Evolutionary conservation across 495 filamentous ascomycete species (phyloP).

Genomic region (Neurospora terricola): DNA sequence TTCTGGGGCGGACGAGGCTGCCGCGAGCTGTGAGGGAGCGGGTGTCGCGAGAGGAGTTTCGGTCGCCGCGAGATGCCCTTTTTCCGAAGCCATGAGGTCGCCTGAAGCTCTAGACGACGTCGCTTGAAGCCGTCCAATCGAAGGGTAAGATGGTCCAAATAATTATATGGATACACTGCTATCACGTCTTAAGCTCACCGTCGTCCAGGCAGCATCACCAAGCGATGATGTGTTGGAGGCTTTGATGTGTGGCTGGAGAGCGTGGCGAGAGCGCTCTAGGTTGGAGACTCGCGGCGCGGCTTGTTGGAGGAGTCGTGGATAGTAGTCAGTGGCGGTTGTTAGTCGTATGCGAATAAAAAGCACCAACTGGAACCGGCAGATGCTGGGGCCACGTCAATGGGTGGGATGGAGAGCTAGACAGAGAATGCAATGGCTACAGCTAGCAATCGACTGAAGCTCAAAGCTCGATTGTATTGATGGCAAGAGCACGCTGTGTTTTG

Average conservation of each 20-base stretch:
- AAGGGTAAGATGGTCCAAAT: constrained; percentile 14
- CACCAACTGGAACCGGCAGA: neutral
- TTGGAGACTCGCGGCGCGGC: constrained; percentile 1
- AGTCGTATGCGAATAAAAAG: neutral
- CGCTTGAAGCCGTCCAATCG: neutral
- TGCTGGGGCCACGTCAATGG: neutral
- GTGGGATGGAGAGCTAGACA: neutral
- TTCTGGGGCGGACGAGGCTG: constrained; percentile 5
- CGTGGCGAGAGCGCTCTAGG: constrained; percentile 40
- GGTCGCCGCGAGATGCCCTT: constrained; percentile 30
- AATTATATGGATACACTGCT: constrained; percentile 7
- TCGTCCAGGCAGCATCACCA: constrained; percentile 32
- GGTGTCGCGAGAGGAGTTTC: constrained; percentile 32
- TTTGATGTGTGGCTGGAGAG: constrained; percentile 42
- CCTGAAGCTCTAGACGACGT: constrained; percentile 3
- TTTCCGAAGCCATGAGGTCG: constrained; percentile 35
- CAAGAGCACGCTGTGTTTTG: neutral
- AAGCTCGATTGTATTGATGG: neutral
- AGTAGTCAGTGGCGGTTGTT: neutral
- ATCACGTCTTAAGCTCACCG: constrained; percentile 18
- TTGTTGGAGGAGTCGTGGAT: neutral
- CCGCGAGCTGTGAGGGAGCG: constrained; percentile 1
- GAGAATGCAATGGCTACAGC: neutral
- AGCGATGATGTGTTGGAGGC: constrained; percentile 20
- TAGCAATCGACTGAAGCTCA: neutral